Evolutionary conservation across 2,329 filamentous ascomycete genomes (phyloP), one percentile per base, ranked within the genome.

Genomic region (Xylariales sp.): DNA sequence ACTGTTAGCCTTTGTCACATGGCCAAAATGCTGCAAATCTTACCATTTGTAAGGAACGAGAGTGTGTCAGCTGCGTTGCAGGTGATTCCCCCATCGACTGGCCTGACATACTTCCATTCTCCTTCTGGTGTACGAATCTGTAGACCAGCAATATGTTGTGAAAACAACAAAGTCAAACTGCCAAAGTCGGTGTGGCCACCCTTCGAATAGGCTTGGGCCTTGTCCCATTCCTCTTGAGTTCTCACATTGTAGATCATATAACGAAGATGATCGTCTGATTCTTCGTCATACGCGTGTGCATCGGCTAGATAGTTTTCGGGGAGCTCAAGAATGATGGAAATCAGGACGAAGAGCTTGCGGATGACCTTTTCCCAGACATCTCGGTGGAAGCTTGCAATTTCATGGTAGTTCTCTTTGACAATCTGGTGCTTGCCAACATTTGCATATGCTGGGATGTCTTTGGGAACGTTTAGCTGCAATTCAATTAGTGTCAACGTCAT

Each of bases 71-170:
- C 68, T 2, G 69, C 64, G 32, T 74, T 74, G 31, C 71, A 68
- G 1, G 69, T 73, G 18, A 74, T 67, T 1, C 56, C 42, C 21
- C 47, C 46, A 40, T 53, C 52, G 14, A 51, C 49, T 6, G 55
- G 54, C 8, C 47, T 45, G 4, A 57, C 56, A 43, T 56, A 51
- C 44, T 56, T 58, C 56, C 57, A 59, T 3, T 52, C 38, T 3
- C 68, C 70, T 7, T 68, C 62, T n/a, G 69, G 64, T 0, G 68
- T 63, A 3, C 59, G 55, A 3, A 72, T 69, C 50, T 79, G 74
- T 9, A 78, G 58, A 1, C 69, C 73, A 0, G 73, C 71, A 11
- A 79, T 65, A 0, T 74, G 74, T 45, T 78, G 74, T 1, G 73
- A 66, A 60, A 79, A 78, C 1, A 79, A 63, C 5, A 78, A 57